Percentiles rank a stretch among this genome's conserved stretches.
These are phyloP conservation scores for Coemansia erecta DNA, from an alignment of 192 early-diverging fungal species.

Conservation along the genomic window DNA sequence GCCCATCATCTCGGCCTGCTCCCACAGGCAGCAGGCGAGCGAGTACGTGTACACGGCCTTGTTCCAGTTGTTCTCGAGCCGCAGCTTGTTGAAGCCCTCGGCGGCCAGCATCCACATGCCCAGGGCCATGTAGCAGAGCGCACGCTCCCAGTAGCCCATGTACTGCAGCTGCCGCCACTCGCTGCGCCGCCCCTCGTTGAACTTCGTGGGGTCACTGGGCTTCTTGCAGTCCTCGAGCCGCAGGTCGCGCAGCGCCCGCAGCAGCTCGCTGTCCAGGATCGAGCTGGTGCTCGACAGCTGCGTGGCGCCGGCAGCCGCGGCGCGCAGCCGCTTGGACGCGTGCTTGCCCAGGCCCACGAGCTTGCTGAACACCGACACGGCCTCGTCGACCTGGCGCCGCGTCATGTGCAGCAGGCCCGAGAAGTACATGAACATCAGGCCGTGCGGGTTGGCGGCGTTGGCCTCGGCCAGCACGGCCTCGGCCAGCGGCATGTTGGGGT, in stretches of 20 bases:
- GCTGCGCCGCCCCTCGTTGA: conserved; percentile 1
- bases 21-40: conserved; percentile 63
- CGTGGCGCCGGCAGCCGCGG: not conserved
- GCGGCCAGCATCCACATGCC: conserved; percentile 60
- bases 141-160: conserved; percentile 80
- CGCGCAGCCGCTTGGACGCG: conserved; percentile 1
- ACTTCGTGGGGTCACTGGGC: not conserved
- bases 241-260: not conserved
- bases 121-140: conserved; percentile 63
- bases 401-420: conserved; percentile 63
- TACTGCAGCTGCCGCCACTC: conserved; percentile 78
- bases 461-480: conserved; percentile 56
- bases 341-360: conserved; percentile 17
- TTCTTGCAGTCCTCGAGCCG: conserved; percentile 28
- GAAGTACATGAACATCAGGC: conserved; percentile 74
- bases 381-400: conserved; percentile 56
- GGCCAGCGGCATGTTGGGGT: conserved; percentile 66
- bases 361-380: conserved; percentile 59
- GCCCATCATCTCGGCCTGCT: conserved; percentile 33
- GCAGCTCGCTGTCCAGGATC: not conserved
- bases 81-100: conserved; percentile 62
- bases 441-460: conserved; percentile 59
- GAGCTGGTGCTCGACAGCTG: not conserved
- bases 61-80: conserved; percentile 82
- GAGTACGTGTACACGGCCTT: conserved; percentile 78